A percentile compares a stretch with the other conserved stretches of the same genome.
Evolutionary conservation across 371 early-diverging fungal genomes (phyloP).

Genomic region (Homolaphlyctis polyrhiza): DNA sequence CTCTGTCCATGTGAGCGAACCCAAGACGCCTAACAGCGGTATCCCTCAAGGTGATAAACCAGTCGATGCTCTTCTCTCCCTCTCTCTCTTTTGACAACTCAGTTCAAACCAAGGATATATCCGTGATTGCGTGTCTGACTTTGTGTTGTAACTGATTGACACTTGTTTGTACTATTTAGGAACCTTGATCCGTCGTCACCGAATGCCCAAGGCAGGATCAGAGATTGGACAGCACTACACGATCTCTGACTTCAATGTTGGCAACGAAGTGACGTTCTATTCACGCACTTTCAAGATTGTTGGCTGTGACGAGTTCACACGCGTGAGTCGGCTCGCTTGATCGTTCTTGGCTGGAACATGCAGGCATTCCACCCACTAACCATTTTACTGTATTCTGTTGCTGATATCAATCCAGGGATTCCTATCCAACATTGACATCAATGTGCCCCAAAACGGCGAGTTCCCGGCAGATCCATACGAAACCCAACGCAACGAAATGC

Average conservation of each 20-base stretch:
- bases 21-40: slow-evolving; percentile 45
- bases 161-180: slow-evolving; percentile 11
- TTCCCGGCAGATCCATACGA: slow-evolving; percentile 48
- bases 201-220: slow-evolving; percentile 33
- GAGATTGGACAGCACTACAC: slow-evolving; percentile 40
- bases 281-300: slow-evolving; percentile 46
- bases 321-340: slow-evolving; percentile 40
- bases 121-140: too few species aligned
- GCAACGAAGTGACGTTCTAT: slow-evolving; percentile 46
- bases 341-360: background rate
- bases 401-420: slow-evolving; percentile 31
- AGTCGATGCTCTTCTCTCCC: too few species aligned
- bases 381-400: background rate
- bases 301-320: slow-evolving; percentile 52
- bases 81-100: too few species aligned
- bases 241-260: slow-evolving; percentile 47
- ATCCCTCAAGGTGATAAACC: slow-evolving; percentile 55
- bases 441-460: slow-evolving; percentile 27
- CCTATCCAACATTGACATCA: slow-evolving; percentile 19
- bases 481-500: slow-evolving; percentile 32
- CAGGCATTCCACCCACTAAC: background rate
- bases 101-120: too few species aligned
- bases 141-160: background rate
- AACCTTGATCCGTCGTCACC: slow-evolving; percentile 45
- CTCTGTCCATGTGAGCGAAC: slow-evolving; percentile 54